A percentile compares a stretch with the other conserved stretches of the same genome.
Conservation (phyloP, 1,139 yeast genomes). For the Blastobotrys serpentis region DNA sequence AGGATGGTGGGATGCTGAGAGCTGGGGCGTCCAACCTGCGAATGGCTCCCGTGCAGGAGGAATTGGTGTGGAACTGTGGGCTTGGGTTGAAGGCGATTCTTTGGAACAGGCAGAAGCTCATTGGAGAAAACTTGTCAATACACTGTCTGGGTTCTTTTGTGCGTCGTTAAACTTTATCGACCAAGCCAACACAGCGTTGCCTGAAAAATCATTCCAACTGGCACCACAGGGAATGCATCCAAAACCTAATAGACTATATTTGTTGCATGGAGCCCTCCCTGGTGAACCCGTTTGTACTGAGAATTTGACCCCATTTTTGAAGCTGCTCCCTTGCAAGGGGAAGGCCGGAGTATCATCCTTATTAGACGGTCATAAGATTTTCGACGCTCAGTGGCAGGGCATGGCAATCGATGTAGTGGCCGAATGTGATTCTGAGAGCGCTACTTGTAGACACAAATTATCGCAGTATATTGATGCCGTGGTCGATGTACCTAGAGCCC, state of each 20-base stretch:
- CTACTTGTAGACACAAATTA: slow-evolving; percentile 54
- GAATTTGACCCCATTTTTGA: slow-evolving; percentile 89
- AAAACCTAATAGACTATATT: slow-evolving; percentile 41
- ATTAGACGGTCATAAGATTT: slow-evolving; percentile 92
- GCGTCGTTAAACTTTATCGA: slow-evolving; percentile 92
- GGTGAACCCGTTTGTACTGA: slow-evolving; percentile 97
- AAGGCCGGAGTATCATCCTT: slow-evolving; percentile 84
- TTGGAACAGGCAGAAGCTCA: slow-evolving; percentile 54
- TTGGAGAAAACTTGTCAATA: slow-evolving; percentile 74
- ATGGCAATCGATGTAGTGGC: slow-evolving; percentile 85
- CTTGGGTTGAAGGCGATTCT: slow-evolving; percentile 66
- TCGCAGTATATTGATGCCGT: slow-evolving; percentile 73
- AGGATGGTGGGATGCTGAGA: slow-evolving; percentile 93
- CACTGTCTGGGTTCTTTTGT: slow-evolving; percentile 88
- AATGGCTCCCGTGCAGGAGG: slow-evolving; percentile 81
- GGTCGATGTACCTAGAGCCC: slow-evolving; percentile 65
- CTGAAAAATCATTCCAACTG: slow-evolving; percentile 50
- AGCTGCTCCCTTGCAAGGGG: slow-evolving; percentile 88
- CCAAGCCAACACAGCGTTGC: slow-evolving; percentile 72
- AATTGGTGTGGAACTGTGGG: slow-evolving; percentile 94
- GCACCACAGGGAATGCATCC: slow-evolving; percentile 26
- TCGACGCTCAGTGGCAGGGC: slow-evolving; percentile 92
- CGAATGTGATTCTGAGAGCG: slow-evolving; percentile 31
- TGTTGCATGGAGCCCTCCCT: slow-evolving; percentile 84
- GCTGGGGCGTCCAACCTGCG: slow-evolving; percentile 81